These are phyloP conservation scores for Chrysoporthe cubensis DNA, from an alignment of 2,329 filamentous ascomycete species.

Conservation along the genomic window DNA sequence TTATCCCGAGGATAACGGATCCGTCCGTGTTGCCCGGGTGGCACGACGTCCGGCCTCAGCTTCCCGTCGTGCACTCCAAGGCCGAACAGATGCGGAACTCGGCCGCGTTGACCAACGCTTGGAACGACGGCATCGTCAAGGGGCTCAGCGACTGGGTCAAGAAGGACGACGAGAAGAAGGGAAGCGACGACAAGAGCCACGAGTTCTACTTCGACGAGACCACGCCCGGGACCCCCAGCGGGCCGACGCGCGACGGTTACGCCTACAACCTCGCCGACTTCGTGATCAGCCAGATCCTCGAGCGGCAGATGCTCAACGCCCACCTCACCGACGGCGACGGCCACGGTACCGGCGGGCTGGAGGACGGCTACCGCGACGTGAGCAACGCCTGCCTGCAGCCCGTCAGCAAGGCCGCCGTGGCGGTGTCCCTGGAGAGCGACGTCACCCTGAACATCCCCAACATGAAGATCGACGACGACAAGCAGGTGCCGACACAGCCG, in stretches of 20 bases:
- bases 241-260: constrained; percentile 46
- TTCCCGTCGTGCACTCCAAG: constrained; percentile 50
- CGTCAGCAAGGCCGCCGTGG: constrained; percentile 8
- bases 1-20: constrained; percentile 58
- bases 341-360: constrained; percentile 42
- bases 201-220: constrained; percentile 20
- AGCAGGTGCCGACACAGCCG: constrained; percentile 29
- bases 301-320: constrained; percentile 50
- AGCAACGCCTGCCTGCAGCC: constrained; percentile 46
- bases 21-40: constrained; percentile 59
- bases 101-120: constrained; percentile 51
- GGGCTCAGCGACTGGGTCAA: constrained; percentile 49
- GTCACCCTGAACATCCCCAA: constrained; percentile 32
- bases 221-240: constrained; percentile 20
- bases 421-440: constrained; percentile 29
- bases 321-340: constrained; percentile 49
- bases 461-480: constrained; percentile 25
- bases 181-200: constrained; percentile 20
- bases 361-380: constrained; percentile 47
- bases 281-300: constrained; percentile 50
- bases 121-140: constrained; percentile 52
- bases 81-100: constrained; percentile 60
- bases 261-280: constrained; percentile 46
- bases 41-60: constrained; percentile 45
- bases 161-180: constrained; percentile 33